phyloP scores from a whole-genome alignment of 805 yeast species.

The Komagataella ulmi region DNA sequence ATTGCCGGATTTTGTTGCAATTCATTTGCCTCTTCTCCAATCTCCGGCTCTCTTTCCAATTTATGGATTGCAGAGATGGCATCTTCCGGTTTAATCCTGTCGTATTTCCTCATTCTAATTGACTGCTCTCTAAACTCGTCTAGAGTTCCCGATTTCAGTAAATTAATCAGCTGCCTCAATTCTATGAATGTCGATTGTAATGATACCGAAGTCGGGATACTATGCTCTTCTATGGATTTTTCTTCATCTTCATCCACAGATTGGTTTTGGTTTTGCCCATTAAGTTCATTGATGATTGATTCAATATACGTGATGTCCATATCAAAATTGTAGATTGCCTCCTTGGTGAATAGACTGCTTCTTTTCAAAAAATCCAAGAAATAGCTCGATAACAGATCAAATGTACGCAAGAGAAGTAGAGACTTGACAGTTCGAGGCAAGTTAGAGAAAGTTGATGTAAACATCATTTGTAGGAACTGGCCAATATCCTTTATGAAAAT shows the following conservation, averaged over 20 bases:
- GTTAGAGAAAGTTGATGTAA: slow-evolving; percentile 70
- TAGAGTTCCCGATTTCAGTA: slow-evolving; percentile 49
- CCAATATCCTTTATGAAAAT: slow-evolving; percentile 73
- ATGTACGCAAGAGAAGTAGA: slow-evolving; percentile 71
- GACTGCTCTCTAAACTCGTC: slow-evolving; percentile 50
- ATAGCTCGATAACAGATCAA: slow-evolving; percentile 69
- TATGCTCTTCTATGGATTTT: slow-evolving; percentile 6
- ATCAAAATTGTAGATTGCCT: slow-evolving; percentile 61
- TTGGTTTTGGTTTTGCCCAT: slow-evolving; percentile 8
- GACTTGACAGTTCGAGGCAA: slow-evolving; percentile 70
- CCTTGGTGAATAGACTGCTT: slow-evolving; percentile 43
- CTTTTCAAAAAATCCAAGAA: slow-evolving; percentile 47
- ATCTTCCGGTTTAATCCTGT: slow-evolving; percentile 60
- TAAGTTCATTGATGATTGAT: slow-evolving; percentile 27
- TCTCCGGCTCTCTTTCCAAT: neutral
- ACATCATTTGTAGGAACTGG: slow-evolving; percentile 71
- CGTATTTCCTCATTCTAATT: slow-evolving; percentile 50
- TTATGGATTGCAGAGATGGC: slow-evolving; percentile 52
- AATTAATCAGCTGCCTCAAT: slow-evolving; percentile 65
- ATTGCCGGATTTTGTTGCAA: neutral
- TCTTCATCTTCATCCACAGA: slow-evolving; percentile 9
- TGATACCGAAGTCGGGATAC: slow-evolving; percentile 22
- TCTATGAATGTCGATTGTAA: slow-evolving; percentile 66
- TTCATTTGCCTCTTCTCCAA: neutral
- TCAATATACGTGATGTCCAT: slow-evolving; percentile 72